Evolutionary conservation across 2,329 filamentous ascomycete species (phyloP).

Genomic region (Trichophyton schoenleinii): DNA sequence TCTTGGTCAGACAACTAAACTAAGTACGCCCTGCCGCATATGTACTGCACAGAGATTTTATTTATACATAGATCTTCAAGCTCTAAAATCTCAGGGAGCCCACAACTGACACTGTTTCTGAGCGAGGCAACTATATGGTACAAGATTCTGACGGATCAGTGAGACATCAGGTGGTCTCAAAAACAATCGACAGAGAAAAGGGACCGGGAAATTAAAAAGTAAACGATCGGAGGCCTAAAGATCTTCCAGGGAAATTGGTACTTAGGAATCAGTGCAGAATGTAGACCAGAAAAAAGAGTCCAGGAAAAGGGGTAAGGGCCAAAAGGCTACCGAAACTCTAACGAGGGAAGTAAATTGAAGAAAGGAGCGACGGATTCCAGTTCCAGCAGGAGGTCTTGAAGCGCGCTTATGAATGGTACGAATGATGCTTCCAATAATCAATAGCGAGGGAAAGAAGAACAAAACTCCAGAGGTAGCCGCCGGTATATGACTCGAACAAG

Average conservation of each 20-base stretch:
- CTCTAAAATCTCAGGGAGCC: no score
- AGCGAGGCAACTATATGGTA: background rate
- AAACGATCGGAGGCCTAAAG: background rate
- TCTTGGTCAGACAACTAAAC: no score
- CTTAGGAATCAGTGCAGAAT: background rate
- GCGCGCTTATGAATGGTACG: background rate
- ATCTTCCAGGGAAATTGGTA: background rate
- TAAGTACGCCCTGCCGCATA: no score
- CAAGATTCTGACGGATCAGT: background rate
- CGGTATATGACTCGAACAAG: background rate
- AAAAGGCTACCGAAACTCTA: background rate
- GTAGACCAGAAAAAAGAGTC: background rate
- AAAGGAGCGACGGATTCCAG: background rate
- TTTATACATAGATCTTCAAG: no score
- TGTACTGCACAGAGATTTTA: no score
- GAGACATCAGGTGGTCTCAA: background rate
- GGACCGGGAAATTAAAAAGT: background rate
- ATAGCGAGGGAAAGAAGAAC: background rate
- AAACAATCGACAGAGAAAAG: background rate
- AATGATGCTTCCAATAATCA: background rate
- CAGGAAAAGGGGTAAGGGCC: background rate
- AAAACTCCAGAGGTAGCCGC: background rate
- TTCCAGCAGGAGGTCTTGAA: background rate
- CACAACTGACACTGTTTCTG: no score
- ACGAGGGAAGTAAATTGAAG: background rate